These are phyloP conservation scores for Phialemoniopsis sp. DNA, from an alignment of 2,329 filamentous ascomycete genomes.

Conservation along the genomic window DNA sequence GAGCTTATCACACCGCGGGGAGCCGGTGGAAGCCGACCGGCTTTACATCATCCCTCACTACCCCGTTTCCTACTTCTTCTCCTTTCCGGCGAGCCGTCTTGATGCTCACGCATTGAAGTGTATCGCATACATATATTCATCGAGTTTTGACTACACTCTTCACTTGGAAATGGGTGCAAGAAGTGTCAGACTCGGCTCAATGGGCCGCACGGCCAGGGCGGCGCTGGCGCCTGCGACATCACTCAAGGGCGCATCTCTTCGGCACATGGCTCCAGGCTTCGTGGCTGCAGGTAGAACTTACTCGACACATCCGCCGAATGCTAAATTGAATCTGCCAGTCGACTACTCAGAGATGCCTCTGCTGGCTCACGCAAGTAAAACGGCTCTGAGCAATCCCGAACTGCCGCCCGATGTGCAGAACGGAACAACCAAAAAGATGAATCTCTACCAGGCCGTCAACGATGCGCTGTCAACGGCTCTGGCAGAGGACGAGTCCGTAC, in stretches of 20 bases:
- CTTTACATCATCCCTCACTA: not conserved
- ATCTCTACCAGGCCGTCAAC: slow-evolving; percentile 92
- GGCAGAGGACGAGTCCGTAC: slow-evolving; percentile 75
- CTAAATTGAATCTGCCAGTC: slow-evolving; percentile 75
- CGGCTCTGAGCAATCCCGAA: slow-evolving; percentile 67
- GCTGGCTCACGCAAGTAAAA: slow-evolving; percentile 73
- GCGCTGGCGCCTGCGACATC: too few relatives aligned
- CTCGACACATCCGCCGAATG: slow-evolving; percentile 55
- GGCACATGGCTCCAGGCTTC: too few relatives aligned
- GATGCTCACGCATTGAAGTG: too few relatives aligned
- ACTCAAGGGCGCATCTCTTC: too few relatives aligned
- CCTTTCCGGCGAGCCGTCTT: too few relatives aligned
- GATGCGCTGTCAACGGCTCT: slow-evolving; percentile 81
- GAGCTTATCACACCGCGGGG: not conserved
- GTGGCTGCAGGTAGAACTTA: slow-evolving; percentile 22
- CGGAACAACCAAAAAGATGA: slow-evolving; percentile 78
- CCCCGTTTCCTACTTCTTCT: too few relatives aligned
- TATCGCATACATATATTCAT: too few relatives aligned
- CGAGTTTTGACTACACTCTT: too few relatives aligned
- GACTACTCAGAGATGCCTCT: slow-evolving; percentile 83
- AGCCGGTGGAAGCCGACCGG: slow-evolving; percentile 3
- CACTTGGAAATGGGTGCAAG: too few relatives aligned
- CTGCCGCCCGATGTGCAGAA: slow-evolving; percentile 62
- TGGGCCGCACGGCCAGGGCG: too few relatives aligned
- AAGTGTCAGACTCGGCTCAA: too few relatives aligned